Evolutionary conservation across 345 rosid genomes (phyloP).

Genomic region (Eucalyptus camaldulensis): DNA sequence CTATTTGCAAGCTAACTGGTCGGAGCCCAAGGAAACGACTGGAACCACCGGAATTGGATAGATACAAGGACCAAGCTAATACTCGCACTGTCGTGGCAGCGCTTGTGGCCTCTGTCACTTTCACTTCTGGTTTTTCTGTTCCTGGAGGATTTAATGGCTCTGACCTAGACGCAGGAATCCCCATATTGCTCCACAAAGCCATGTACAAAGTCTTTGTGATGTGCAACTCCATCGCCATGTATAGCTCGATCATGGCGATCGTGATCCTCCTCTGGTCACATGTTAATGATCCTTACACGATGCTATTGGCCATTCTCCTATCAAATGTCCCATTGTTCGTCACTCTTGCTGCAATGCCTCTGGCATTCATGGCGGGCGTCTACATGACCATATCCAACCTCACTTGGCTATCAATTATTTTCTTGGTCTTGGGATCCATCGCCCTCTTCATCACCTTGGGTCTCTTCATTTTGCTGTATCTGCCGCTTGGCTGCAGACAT

Average conservation of each 20-base stretch:
- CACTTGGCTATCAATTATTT: too few relatives aligned
- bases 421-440: too few relatives aligned
- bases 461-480: too few relatives aligned
- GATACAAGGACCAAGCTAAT: neutral
- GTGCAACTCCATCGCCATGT: neutral
- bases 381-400: too few relatives aligned
- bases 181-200: neutral
- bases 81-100: neutral
- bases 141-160: neutral
- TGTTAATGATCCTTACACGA: neutral
- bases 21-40: neutral
- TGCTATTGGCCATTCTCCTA: neutral
- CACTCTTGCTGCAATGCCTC: neutral
- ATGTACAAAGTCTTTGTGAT: neutral
- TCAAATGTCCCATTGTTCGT: neutral
- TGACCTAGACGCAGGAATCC: neutral
- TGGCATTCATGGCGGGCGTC: neutral
- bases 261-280: neutral
- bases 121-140: neutral
- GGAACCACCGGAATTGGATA: neutral
- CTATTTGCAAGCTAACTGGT: neutral
- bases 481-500: too few relatives aligned
- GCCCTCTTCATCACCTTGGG: too few relatives aligned
- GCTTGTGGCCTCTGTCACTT: neutral
- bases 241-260: neutral